Conservation (phyloP, 2,329 filamentous ascomycete species). For the Colletotrichum sp. region DNA sequence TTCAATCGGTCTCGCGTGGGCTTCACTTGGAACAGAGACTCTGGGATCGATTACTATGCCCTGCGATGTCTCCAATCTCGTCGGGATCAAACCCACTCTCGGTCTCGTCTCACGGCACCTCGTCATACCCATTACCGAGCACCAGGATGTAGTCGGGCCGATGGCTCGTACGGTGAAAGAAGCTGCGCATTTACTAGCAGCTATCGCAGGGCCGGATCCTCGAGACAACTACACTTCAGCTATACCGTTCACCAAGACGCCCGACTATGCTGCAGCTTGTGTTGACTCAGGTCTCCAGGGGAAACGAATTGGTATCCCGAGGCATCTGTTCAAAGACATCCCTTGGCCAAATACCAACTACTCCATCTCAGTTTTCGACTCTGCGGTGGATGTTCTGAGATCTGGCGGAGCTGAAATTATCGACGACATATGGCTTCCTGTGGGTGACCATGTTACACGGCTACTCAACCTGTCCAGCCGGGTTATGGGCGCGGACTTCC, state of each 20-base stretch:
- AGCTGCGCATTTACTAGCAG: slow-evolving; percentile 65
- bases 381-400: slow-evolving; percentile 55
- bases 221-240: slow-evolving; percentile 69
- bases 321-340: slow-evolving; percentile 50
- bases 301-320: slow-evolving; percentile 68
- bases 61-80: slow-evolving; percentile 58
- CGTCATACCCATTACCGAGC: slow-evolving; percentile 69
- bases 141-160: slow-evolving; percentile 71
- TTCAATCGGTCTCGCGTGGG: slow-evolving; percentile 62
- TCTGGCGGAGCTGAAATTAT: slow-evolving; percentile 64
- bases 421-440: slow-evolving; percentile 54
- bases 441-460: background rate
- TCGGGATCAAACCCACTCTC: slow-evolving; percentile 73
- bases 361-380: slow-evolving; percentile 56
- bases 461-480: slow-evolving; percentile 47
- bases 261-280: slow-evolving; percentile 67
- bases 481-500: slow-evolving; percentile 63
- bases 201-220: slow-evolving; percentile 66
- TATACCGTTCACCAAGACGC: slow-evolving; percentile 54
- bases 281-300: slow-evolving; percentile 56
- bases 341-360: background rate
- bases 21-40: slow-evolving; percentile 54
- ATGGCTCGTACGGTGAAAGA: slow-evolving; percentile 71
- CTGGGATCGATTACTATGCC: slow-evolving; percentile 69
- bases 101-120: slow-evolving; percentile 67